These are phyloP conservation scores for Vanderwaltozyma tropicalis DNA, from an alignment of 805 yeast genomes.

Conservation along the genomic window DNA sequence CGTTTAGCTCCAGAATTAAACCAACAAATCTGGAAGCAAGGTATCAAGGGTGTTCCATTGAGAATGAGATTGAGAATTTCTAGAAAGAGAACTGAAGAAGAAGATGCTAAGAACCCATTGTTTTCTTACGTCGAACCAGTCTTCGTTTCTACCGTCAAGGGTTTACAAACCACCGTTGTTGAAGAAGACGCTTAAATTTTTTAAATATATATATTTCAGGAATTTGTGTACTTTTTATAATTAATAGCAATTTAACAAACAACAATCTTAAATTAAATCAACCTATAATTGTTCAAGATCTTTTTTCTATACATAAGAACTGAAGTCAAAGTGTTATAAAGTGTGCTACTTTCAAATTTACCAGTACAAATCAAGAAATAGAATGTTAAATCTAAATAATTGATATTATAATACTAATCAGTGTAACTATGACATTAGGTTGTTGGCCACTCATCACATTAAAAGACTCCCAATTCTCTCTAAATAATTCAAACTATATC, in stretches of 20 bases:
- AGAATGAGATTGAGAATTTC: constrained; percentile 98
- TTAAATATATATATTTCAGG: constrained; percentile 1
- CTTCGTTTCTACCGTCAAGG: constrained; percentile 87
- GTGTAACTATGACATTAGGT: constrained; percentile 47
- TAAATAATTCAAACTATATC: constrained; percentile 2
- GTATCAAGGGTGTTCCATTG: constrained; percentile 97
- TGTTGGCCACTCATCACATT: constrained; percentile 53
- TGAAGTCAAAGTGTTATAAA: too few species aligned
- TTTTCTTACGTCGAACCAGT: constrained; percentile 98
- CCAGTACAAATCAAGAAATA: neutral
- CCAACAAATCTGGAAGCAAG: constrained; percentile 98
- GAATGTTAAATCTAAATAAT: neutral
- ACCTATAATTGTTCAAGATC: too few species aligned
- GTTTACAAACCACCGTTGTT: constrained; percentile 94
- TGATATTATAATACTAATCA: constrained; percentile 5
- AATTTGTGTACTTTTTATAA: neutral
- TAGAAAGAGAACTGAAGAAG: constrained; percentile 99
- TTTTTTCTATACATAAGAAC: too few species aligned
- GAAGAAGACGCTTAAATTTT: constrained; percentile 49
- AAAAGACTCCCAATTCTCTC: constrained; percentile 31
- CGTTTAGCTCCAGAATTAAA: constrained; percentile 97
- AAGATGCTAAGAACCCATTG: constrained; percentile 95
- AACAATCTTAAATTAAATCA: too few species aligned
- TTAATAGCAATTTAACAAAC: neutral
- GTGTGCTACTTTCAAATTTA: too few species aligned